phyloP scores from a whole-genome alignment of 352 stramenopile genomes.

The Aphanomyces astaci region DNA sequence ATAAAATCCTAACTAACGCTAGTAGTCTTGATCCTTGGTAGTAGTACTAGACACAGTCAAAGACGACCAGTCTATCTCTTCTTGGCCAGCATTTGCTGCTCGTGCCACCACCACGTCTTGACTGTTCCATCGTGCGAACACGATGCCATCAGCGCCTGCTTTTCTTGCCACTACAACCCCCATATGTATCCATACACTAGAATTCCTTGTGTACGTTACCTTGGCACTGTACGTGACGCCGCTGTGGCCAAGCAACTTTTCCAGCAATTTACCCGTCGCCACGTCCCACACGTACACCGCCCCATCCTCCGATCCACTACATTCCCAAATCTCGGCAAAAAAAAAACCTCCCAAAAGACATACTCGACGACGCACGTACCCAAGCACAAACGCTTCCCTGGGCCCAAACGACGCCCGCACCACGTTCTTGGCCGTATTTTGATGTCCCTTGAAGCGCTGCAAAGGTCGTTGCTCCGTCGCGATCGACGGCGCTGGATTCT shows the following conservation, averaged over 20 bases:
- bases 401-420: constrained; percentile 78
- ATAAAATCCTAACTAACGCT: too few relatives aligned
- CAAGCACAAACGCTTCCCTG: constrained; percentile 77
- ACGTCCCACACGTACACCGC: constrained; percentile 85
- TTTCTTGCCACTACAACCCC: constrained; percentile 59
- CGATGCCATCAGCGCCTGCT: constrained; percentile 72
- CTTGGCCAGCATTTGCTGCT: constrained; percentile 32
- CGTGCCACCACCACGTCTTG: constrained; percentile 85
- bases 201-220: background rate
- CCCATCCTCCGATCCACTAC: constrained; percentile 70
- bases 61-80: background rate
- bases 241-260: constrained; percentile 63
- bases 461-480: constrained; percentile 55
- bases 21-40: too few relatives aligned
- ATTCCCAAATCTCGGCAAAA: background rate
- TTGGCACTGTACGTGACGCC: constrained; percentile 77
- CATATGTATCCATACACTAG: background rate
- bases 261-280: constrained; percentile 72
- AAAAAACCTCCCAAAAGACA: background rate
- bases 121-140: constrained; percentile 85
- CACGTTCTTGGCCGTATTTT: constrained; percentile 86
- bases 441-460: constrained; percentile 83
- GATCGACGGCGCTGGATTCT: constrained; percentile 25
- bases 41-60: background rate
- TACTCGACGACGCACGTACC: background rate